Base-by-base conservation (phyloP, 352 stramenopile species). In the Pythium volutum region DNA sequence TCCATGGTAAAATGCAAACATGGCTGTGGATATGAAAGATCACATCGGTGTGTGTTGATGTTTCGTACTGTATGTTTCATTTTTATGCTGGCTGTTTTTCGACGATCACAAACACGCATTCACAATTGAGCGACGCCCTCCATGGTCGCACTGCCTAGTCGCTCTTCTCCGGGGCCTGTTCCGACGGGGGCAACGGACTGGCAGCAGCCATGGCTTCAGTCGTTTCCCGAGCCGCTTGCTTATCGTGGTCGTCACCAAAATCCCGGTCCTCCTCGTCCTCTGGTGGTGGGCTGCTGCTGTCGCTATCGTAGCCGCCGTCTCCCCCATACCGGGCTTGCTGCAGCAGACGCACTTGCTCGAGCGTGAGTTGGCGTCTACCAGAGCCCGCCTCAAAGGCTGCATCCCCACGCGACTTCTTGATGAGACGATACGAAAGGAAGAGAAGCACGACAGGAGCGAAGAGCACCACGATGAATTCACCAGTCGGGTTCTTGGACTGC, bases 321-420 rank as follows among this genome's bases (percentile, higher is more conserved):
- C 38, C 74, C 58, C 38, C 74, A 62, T 94, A 94, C 12, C 70
- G 63, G 22, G 83, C 74, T 55, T 94, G 84, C 61, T 94, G 84
- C 55, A 89, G 57, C 20, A 73, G 70, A 26, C 84, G 82, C 47
- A 89, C 78, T 63, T 91, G 73, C 50, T 88, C 70, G n/a, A 92
- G 66, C 55, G 70, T 85, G 47, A 92, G 66, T 25, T 84, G 67
- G n/a, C 79, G 74, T 33, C 61, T 38, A 0, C 22, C 22, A 11
- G 42, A 51, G 23, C 47, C 57, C 4, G 71, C 70, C 15, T 75
- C 74, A 43, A 76, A 78, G 2, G 71, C 31, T 36, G 31, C 58
- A 2, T 54, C 58, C 26, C 77, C 70, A 12, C 77, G 75, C 29
- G 79, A 64, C 56, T 80, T 73, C 25, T 79, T 78, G 53, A 78